Evolutionary conservation across 768 basidiomycete species (phyloP), one percentile per base, ranked within the genome.

Genomic region (Panellus pusillus): DNA sequence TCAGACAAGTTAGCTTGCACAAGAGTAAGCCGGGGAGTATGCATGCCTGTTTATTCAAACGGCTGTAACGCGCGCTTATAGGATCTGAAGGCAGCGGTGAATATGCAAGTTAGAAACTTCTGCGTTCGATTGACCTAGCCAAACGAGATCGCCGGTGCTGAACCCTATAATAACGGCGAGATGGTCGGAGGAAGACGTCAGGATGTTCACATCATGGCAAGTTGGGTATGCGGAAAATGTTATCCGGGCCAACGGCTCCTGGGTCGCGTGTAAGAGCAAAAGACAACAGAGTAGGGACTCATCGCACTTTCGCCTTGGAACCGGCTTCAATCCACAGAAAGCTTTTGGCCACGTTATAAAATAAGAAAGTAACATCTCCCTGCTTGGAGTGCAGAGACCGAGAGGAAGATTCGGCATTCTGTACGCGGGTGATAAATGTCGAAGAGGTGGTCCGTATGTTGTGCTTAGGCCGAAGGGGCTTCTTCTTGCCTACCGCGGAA

Each of bases 131-230:
- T 59, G 58, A 90, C 95, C 95, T 50, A 98, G 77, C 97, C 97
- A 98, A 44, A 98, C 72, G 35, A 99, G 75, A 72, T 99, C 97
- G n/a, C 97, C 97, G 0, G 94, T 91, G 57, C 76, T 80, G 66
- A 97, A 98, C 6, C 96, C 97, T 63, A 98, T 88, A 54, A 98
- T 80, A 6, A 97, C 77, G 63, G 98, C 95, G 31, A 98, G 71
- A 40, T 84, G 82, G 38, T 93, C 87, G 11, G 87, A 72, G 3
- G 84, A 86, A 7, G 90, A 84, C 2, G 95, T 97, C 2, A 81
- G 69, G 6, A 76, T 68, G 61, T 97, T 96, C 28, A 96, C 84
- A 63, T 93, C 87, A 67, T 96, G 92, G 66, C 93, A 95, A 1
- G 95, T 97, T 5, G 93, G 93, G 62, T 87, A 80, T 13, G 87